Base-by-base conservation (phyloP, 2,329 filamentous ascomycete species). In the Calonectria multiphialidica region DNA sequence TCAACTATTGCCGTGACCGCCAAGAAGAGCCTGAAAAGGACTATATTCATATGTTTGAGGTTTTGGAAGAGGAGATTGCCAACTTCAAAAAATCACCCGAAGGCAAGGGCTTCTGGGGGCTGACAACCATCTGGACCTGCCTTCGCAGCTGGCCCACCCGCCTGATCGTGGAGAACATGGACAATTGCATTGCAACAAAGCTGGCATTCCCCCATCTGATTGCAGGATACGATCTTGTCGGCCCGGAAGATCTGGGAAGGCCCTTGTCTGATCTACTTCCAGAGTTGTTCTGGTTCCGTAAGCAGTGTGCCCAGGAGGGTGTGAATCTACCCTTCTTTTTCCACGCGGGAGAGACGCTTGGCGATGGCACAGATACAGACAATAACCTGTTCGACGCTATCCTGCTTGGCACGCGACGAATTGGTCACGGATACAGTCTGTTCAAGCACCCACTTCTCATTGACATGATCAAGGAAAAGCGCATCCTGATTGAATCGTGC, bases 291-390 rank as follows among this genome's bases (percentile, higher is more conserved):
- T 98, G 95, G 95, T 98, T 98, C 88, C 92, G 93, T 75, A 96
- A 96, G 83, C 91, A 93, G 78, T 98, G 95, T 82, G 90, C 91
- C 0, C 89, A 94, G 80, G 93, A 95, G 79, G 91, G 90, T 2
- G 90, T 98, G 44, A 91, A 95, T 62, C 92, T 99, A 12, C 96
- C 96, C 1, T 98, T 98, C 86, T 98, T 98, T 87, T 97, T 98
- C 86, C 96, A 98, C 82, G 96, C 96, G 0, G 96, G 96, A 75
- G 96, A 98, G 84, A 95, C 92, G 40, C 90, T 98, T 0, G 95
- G 95, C 28, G 85, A 87, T 73, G 95, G 95, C 33, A 92, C 92
- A 76, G 88, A 87, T 23, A 93, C 93, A 0, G 96, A 98, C 79
- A 79, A 85, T 73, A 98, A 98, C 82, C 89, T 98, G 3, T 98